Evolutionary conservation across 768 basidiomycete species (phyloP).

Genomic region (Tubosaeta sp.): DNA sequence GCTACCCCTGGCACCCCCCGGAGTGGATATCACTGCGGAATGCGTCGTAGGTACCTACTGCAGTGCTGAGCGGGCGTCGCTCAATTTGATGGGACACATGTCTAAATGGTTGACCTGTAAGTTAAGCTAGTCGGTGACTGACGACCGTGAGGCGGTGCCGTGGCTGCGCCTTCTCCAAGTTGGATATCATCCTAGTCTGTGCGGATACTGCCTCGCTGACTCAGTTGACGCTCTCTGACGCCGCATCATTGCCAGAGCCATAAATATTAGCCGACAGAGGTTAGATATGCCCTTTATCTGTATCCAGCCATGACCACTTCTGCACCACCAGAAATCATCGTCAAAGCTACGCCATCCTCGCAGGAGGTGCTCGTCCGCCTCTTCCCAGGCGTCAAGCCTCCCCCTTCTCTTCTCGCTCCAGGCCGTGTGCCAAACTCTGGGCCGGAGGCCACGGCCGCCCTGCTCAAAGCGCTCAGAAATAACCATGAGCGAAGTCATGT

Average conservation of each 20-base stretch:
- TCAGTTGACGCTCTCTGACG: not conserved
- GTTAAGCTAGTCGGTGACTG: no score
- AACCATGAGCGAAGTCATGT: slow-evolving; percentile 51
- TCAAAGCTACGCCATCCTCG: slow-evolving; percentile 20
- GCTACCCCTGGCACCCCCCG: no score
- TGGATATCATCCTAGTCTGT: no score
- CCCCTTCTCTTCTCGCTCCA: slow-evolving; percentile 36
- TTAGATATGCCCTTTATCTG: not conserved
- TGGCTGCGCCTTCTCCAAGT: no score
- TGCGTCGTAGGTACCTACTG: no score
- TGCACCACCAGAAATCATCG: slow-evolving; percentile 21
- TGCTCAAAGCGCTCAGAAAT: slow-evolving; percentile 42
- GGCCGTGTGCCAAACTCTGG: slow-evolving; percentile 33
- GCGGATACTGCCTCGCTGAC: not conserved
- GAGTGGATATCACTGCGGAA: no score
- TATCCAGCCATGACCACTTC: slow-evolving; percentile 19
- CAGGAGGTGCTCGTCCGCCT: slow-evolving; percentile 23
- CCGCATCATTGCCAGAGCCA: not conserved
- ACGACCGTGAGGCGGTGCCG: no score
- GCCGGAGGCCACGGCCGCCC: slow-evolving; percentile 35
- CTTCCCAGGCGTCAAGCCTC: slow-evolving; percentile 28
- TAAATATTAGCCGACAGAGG: slow-evolving; percentile 3
- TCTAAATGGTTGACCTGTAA: no score
- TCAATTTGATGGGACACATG: no score
- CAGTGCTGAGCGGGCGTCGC: no score